A percentile compares a stretch with the other conserved stretches of the same genome.
phyloP scores from a whole-genome alignment of 2,329 filamentous ascomycete genomes.

The Colletotrichum lentis region DNA sequence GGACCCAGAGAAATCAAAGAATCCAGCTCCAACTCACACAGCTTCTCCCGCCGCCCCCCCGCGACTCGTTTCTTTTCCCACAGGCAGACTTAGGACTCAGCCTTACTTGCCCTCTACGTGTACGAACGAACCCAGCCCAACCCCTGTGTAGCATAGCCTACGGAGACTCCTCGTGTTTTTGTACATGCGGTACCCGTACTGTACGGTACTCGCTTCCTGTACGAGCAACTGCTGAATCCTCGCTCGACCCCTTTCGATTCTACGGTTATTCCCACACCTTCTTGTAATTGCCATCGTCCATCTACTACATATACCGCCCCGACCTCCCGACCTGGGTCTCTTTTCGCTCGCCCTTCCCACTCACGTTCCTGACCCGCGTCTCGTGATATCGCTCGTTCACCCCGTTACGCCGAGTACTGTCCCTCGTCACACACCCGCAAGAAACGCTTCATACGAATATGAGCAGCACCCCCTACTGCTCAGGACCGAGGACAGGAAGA shows the following conservation, averaged over 20 bases:
- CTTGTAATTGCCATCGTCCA: not conserved
- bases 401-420: conserved; percentile 14
- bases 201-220: too few species aligned
- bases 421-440: conserved; percentile 10
- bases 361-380: conserved; percentile 18
- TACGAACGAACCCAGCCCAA: conserved; percentile 7
- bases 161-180: not conserved
- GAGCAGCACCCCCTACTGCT: conserved; percentile 39
- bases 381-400: conserved; percentile 11
- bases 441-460: conserved; percentile 34
- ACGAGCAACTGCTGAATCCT: not conserved
- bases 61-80: conserved; percentile 12
- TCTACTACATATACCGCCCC: conserved; percentile 35
- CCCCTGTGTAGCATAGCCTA: conserved; percentile 12
- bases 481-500: conserved; percentile 39
- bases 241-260: conserved; percentile 10
- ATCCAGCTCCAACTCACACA: conserved; percentile 8
- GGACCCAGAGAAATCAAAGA: not conserved
- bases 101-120: conserved; percentile 30
- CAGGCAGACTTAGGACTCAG: conserved; percentile 14
- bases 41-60: conserved; percentile 25
- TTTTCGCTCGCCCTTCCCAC: not conserved
- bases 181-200: not conserved
- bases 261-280: conserved; percentile 5
- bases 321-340: conserved; percentile 13